Evolutionary conservation across 495 filamentous ascomycete genomes (phyloP), one percentile per base, ranked within the genome.

Genomic region (Cenococcum geophilum): DNA sequence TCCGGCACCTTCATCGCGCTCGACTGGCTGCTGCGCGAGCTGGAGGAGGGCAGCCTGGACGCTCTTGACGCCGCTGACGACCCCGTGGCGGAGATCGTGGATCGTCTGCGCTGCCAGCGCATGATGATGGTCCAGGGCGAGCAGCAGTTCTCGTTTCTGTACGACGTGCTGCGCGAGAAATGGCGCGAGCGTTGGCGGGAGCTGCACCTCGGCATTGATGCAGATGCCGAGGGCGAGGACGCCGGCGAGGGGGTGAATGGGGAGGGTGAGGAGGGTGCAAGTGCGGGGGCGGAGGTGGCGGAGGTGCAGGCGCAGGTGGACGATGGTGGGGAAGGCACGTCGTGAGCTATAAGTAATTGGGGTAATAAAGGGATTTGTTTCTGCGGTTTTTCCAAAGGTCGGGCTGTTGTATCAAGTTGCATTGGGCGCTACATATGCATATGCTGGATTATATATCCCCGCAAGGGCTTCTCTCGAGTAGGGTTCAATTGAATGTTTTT

Each of bases 101-200:
- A 95, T 63, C 75, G 77, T 66, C 79, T 99, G 68, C 82, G 95
- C 27, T 82, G 92, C 73, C 95, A 99, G 76, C 79, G 95, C 40
- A 89, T 89, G 82, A 89, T 86, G 72, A 99, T 97, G 95, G 95
- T 99, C 4, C 93, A 97, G 74, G 86, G 87, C 32, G 88, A 92
- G 69, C 73, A 80, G 65, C 95, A 99, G 74, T 90, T 89, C 69
- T 72, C 81, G 18, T 97, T 99, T 70, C 81, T 99, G 47, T 97
- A 99, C 75, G 84, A 89, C 67, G 89, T 96, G 0, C 68, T 97
- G 58, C 80, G 82, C 49, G 88, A 92, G 72, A 76, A 85, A 64
- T 88, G 86, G 71, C 45, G 69, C 1, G 69, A 71, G 18, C 61
- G 70, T 10, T 70, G 66, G 62, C 14, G 21, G 49, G 25, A 16